Percentiles rank a stretch among this genome's conserved stretches.
Conservation (phyloP, 768 basidiomycete species). For the Suillus hirtellus region DNA sequence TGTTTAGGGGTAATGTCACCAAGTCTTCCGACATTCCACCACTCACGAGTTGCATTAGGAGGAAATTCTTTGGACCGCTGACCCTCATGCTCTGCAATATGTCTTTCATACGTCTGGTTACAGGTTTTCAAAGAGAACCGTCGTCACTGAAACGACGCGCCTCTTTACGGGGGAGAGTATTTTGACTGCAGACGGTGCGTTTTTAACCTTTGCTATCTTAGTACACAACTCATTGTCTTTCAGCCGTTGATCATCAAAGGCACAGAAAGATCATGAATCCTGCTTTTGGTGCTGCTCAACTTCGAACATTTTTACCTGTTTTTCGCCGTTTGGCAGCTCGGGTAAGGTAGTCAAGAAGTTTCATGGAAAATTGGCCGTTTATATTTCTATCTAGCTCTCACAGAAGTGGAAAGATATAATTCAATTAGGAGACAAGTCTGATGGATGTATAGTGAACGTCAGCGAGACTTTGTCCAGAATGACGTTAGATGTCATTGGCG, state of each 20-base stretch:
- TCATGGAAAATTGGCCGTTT: neutral
- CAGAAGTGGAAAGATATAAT: constrained; percentile 26
- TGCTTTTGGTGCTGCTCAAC: constrained; percentile 27
- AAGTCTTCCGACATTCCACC: neutral
- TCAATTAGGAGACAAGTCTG: constrained; percentile 6
- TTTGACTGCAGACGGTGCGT: constrained; percentile 19
- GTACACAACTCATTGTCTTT: neutral
- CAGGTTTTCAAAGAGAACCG: constrained; percentile 24
- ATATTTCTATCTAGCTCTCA: constrained; percentile 19
- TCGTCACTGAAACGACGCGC: constrained; percentile 13
- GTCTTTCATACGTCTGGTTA: constrained; percentile 31
- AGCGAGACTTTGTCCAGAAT: constrained; percentile 21
- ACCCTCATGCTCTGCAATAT: constrained; percentile 31
- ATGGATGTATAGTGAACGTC: constrained; percentile 21
- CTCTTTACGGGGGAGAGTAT: constrained; percentile 27
- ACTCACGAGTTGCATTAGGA: constrained; percentile 17
- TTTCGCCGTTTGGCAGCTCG: constrained; percentile 25
- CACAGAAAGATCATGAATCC: constrained; percentile 33
- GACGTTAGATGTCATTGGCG: constrained; percentile 32
- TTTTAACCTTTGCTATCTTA: neutral
- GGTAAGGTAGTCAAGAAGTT: constrained; percentile 13
- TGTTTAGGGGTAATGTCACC: constrained; percentile 15
- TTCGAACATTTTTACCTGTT: constrained; percentile 25
- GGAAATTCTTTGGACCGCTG: constrained; percentile 29
- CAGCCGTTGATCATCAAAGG: constrained; percentile 27